A percentile compares a stretch with the other conserved stretches of the same genome.
phyloP scores from a whole-genome alignment of 2,329 filamentous ascomycete genomes.

The Myriosclerotinia curreyana region DNA sequence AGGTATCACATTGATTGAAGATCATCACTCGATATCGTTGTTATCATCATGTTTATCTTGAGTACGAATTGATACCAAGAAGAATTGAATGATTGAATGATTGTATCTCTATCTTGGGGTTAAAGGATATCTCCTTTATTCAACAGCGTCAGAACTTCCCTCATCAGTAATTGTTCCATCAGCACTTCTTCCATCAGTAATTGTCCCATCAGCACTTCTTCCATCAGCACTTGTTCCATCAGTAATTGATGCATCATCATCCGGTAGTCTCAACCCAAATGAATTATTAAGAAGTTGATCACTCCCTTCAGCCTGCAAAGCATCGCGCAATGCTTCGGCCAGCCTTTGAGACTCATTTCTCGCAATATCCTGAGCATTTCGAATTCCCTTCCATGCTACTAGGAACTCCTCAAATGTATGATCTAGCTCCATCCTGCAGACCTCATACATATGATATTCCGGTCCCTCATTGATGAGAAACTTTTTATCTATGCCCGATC shows the following conservation, averaged over 20 bases:
- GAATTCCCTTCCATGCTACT: background rate
- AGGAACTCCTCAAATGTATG: background rate
- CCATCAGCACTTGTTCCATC: background rate
- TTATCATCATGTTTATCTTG: too few relatives aligned
- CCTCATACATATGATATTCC: background rate
- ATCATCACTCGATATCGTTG: background rate
- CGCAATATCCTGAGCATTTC: background rate
- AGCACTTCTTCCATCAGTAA: background rate
- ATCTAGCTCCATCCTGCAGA: background rate
- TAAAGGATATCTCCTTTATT: background rate
- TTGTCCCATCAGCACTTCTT: background rate
- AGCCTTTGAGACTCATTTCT: background rate
- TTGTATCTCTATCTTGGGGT: background rate
- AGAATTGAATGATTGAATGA: background rate
- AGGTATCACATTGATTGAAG: background rate
- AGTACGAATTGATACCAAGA: background rate
- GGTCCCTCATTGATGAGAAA: background rate
- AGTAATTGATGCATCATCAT: background rate
- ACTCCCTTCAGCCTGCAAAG: background rate
- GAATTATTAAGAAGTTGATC: too few relatives aligned
- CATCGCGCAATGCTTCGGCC: background rate
- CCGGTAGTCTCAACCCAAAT: too few relatives aligned
- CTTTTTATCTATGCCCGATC: background rate
- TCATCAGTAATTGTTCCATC: background rate
- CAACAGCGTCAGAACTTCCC: background rate